Base-by-base conservation (phyloP, 805 yeast species). In the Ascoidea asiatica region DNA sequence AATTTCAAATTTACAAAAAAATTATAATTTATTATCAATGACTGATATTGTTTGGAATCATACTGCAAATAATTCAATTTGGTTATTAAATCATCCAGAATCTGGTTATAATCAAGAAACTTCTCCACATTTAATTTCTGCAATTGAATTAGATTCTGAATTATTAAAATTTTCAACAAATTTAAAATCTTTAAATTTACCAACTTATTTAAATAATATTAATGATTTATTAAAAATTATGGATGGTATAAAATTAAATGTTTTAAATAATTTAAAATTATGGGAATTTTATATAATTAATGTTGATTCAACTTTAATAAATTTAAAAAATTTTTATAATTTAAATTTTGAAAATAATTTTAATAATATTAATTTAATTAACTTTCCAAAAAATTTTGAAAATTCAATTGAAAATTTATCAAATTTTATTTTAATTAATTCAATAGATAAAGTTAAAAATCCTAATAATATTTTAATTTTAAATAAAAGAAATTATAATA, bases 1-100 rank as follows among this genome's bases (percentile, higher is more conserved):
- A 57, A 73, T 83, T 4, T 43, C 60, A 1, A 53, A 58, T 5
- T 62, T 82, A 54, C 77, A 77, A 51, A 52, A 64, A 19, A 64
- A 79, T 21, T 69, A 81, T 52, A 74, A 74, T 4, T 70, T 90
- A 47, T 66, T 90, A 38, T 72, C 95, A 0, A 66, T 90, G 65
- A 86, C 96, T 1, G 98, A 90, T 61, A 81, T 92, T 23, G 97
- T 90, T 1, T 79, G 88, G 70, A 90, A 90, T 59, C 98, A 90
- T 57, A 90, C 97, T 0, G 96, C 97, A 2, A 72, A 85, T 57
- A 86, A 90, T 61, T 87, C 97, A 0, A 61, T 55, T 0, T 90
- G 98, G 98, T 62, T 92, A 33, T 63, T 73, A 39, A 82, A 79
- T 2, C 88, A 85, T 53, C 97, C 97, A 0, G 96, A 89, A 19